Conservation (phyloP, 169 alveolate species). For the Eimeria maxima region DNA sequence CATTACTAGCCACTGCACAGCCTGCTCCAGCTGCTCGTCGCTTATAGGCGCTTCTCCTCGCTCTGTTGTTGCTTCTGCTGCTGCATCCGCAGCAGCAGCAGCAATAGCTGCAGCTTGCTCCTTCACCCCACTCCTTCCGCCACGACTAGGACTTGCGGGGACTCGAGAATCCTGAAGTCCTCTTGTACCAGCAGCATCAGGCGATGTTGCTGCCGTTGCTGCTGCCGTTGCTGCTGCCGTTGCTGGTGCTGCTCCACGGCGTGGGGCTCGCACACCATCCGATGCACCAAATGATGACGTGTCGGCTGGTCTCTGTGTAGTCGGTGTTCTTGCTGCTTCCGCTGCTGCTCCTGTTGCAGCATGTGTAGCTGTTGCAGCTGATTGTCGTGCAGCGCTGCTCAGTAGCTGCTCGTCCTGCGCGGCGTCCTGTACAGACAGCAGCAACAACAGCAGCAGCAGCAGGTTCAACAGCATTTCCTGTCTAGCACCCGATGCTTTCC, state of each 20-base stretch:
- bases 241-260: background rate
- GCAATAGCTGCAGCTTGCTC: background rate
- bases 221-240: constrained; percentile 13
- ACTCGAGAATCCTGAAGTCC: background rate
- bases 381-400: background rate
- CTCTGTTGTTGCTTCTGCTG: constrained; percentile 24
- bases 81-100: background rate
- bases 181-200: background rate
- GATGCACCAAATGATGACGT: background rate
- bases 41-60: constrained; percentile 32
- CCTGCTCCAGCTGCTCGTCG: constrained; percentile 75
- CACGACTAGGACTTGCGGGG: too few species aligned
- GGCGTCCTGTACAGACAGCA: constrained; percentile 47
- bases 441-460: constrained; percentile 4
- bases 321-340: background rate
- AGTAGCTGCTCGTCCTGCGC: constrained; percentile 1
- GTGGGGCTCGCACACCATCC: background rate
- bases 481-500: background rate
- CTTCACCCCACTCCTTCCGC: background rate
- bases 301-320: background rate
- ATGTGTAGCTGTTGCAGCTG: constrained; percentile 3
- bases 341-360: background rate
- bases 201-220: background rate
- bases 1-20: constrained; percentile 61
- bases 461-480: background rate